These are phyloP conservation scores for Colletotrichum sublineola DNA, from an alignment of 2,329 filamentous ascomycete genomes.

Conservation along the genomic window DNA sequence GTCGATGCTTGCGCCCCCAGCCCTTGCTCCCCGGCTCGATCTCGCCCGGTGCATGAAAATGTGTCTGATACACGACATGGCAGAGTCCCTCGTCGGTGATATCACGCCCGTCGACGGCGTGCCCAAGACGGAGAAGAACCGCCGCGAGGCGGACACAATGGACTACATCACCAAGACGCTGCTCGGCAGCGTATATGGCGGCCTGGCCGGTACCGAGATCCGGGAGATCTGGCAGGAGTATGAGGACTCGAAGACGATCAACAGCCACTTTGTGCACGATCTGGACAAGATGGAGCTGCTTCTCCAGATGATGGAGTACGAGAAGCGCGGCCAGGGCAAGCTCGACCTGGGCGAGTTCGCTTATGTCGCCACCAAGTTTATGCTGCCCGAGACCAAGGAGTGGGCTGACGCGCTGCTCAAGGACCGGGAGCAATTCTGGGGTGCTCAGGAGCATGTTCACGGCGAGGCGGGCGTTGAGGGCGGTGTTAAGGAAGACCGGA, in stretches of 20 bases:
- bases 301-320: conserved; percentile 97
- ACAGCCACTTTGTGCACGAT: conserved; percentile 93
- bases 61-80: conserved; percentile 98
- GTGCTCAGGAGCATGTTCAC: conserved; percentile 60
- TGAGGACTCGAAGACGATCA: conserved; percentile 85
- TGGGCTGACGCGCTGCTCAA: conserved; percentile 84
- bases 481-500: conserved; percentile 53
- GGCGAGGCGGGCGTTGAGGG: conserved; percentile 59
- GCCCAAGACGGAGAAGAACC: conserved; percentile 86
- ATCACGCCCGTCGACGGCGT: conserved; percentile 94
- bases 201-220: conserved; percentile 76
- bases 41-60: conserved; percentile 90
- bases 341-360: conserved; percentile 89
- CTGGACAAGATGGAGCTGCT: conserved; percentile 97
- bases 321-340: conserved; percentile 74
- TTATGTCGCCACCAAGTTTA: conserved; percentile 80
- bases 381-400: conserved; percentile 80
- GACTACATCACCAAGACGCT: conserved; percentile 84
- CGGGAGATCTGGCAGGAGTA: conserved; percentile 93
- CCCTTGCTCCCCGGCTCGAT: conserved; percentile 79
- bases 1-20: conserved; percentile 87
- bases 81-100: conserved; percentile 93
- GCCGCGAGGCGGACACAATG: conserved; percentile 91
- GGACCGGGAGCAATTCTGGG: conserved; percentile 84
- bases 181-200: conserved; percentile 81